Conservation (phyloP, 768 basidiomycete species). For the Cantharellus cinnabarinus region DNA sequence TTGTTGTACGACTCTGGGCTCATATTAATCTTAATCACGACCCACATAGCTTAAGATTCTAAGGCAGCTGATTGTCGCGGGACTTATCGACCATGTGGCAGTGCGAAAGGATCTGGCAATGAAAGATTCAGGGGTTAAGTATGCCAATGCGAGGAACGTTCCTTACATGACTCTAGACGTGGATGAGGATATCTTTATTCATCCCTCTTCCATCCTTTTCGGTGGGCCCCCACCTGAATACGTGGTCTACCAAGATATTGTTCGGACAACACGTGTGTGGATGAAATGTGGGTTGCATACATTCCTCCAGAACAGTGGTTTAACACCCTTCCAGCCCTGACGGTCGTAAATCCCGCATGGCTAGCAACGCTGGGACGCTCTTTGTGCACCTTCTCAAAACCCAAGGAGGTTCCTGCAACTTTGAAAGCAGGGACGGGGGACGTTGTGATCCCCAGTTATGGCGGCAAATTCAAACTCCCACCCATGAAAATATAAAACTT, state of each 20-base stretch:
- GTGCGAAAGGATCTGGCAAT: conserved; percentile 68
- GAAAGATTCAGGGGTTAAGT: conserved; percentile 43
- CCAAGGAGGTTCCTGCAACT: conserved; percentile 29
- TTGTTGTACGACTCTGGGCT: neutral
- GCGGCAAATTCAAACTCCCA: conserved; percentile 76
- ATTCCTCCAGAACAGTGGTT: neutral
- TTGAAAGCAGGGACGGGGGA: conserved; percentile 25
- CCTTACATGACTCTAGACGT: conserved; percentile 68
- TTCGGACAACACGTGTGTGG: conserved; percentile 53
- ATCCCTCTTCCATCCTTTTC: conserved; percentile 69
- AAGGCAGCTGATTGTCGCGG: conserved; percentile 68
- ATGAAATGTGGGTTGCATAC: conserved; percentile 43
- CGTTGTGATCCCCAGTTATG: conserved; percentile 69
- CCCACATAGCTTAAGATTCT: conserved; percentile 58
- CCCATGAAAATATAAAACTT: conserved; percentile 25
- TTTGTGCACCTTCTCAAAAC: conserved; percentile 79
- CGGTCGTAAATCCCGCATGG: conserved; percentile 77
- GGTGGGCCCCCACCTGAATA: conserved; percentile 61
- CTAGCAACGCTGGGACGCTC: conserved; percentile 57
- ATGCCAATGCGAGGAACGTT: conserved; percentile 55
- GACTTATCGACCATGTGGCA: conserved; percentile 90
- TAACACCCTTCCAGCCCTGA: conserved; percentile 34
- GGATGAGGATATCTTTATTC: conserved; percentile 74
- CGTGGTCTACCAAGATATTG: conserved; percentile 63
- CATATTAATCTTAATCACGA: neutral